These are phyloP conservation scores for Pseudogymnoascus sp. DNA, from an alignment of 2,329 filamentous ascomycete species.

Conservation along the genomic window DNA sequence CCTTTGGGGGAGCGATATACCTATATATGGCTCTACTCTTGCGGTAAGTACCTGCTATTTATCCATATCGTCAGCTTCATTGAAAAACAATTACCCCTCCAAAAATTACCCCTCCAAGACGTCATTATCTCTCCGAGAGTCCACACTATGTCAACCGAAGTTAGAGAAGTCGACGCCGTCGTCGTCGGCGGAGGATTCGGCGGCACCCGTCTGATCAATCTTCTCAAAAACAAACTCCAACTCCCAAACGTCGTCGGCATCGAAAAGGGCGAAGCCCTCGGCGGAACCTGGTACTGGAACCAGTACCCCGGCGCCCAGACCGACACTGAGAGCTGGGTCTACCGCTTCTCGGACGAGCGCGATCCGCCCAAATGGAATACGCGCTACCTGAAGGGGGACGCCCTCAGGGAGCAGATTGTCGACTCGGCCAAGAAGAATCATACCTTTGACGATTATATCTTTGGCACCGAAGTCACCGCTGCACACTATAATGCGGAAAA, in stretches of 20 bases:
- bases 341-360: slow-evolving; percentile 12
- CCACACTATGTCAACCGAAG: neutral
- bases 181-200: slow-evolving; percentile 25
- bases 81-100: neutral
- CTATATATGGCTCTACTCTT: neutral
- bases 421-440: neutral
- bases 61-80: neutral
- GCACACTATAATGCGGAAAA: slow-evolving; percentile 12
- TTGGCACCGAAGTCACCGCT: slow-evolving; percentile 13
- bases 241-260: slow-evolving; percentile 1
- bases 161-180: slow-evolving; percentile 17
- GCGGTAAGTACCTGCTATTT: neutral
- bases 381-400: neutral
- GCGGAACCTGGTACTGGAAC: slow-evolving; percentile 20
- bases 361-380: neutral
- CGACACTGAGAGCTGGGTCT: slow-evolving; percentile 17
- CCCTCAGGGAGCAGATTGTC: neutral
- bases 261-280: slow-evolving; percentile 8
- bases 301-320: slow-evolving; percentile 21
- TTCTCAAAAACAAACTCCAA: slow-evolving; percentile 16
- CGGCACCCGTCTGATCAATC: slow-evolving; percentile 11
- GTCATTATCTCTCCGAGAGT: neutral
- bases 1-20: neutral
- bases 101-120: too few relatives aligned
- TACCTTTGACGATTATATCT: slow-evolving; percentile 10